A percentile compares a stretch with the other conserved stretches of the same genome.
Conservation (phyloP, 1,139 yeast species). For the Nakaseomyces uthaithaninus region DNA sequence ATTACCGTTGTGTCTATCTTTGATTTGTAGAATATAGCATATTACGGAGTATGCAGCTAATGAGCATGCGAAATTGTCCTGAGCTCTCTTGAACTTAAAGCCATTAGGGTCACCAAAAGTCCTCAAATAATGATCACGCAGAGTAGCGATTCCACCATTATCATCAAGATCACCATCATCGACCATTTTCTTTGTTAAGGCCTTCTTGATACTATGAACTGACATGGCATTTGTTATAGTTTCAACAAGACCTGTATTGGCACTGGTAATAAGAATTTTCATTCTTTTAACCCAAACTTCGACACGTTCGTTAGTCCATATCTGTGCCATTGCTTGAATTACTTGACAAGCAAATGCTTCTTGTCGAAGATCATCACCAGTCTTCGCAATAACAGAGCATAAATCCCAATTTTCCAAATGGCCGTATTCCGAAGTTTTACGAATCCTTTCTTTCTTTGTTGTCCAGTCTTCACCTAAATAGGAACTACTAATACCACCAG, state of each 20-base stretch:
- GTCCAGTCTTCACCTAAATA: constrained; percentile 91
- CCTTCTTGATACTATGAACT: constrained; percentile 86
- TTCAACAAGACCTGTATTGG: constrained; percentile 85
- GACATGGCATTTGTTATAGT: constrained; percentile 92
- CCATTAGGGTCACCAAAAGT: constrained; percentile 59
- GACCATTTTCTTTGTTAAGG: constrained; percentile 68
- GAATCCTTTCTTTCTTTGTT: constrained; percentile 67
- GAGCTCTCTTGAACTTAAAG: constrained; percentile 56
- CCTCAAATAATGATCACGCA: constrained; percentile 67
- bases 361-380: constrained; percentile 91
- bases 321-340: constrained; percentile 73
- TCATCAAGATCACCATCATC: constrained; percentile 45
- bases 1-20: constrained; percentile 95
- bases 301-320: constrained; percentile 64
- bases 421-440: constrained; percentile 70
- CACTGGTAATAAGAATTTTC: constrained; percentile 86
- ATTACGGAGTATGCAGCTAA: constrained; percentile 84
- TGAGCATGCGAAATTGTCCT: constrained; percentile 73
- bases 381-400: constrained; percentile 89
- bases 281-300: constrained; percentile 86
- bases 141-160: constrained; percentile 59
- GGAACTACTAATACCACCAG: constrained; percentile 53
- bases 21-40: constrained; percentile 81
- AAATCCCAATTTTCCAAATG: constrained; percentile 88
- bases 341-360: constrained; percentile 97